A percentile compares a stretch with the other conserved stretches of the same genome.
Evolutionary conservation across 2,329 filamentous ascomycete genomes (phyloP).

Genomic region (Aspergillus niger): DNA sequence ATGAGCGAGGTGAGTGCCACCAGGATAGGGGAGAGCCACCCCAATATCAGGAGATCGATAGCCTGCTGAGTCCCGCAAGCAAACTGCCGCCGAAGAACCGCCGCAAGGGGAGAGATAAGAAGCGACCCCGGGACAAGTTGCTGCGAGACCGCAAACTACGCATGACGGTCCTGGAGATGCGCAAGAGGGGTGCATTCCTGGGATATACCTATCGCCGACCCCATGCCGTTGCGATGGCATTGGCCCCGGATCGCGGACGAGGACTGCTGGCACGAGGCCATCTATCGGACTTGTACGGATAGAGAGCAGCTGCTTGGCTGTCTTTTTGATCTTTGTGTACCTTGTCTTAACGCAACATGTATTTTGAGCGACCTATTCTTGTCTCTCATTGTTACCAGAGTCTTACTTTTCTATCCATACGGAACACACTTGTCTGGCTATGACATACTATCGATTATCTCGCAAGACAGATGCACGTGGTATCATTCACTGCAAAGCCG

Average conservation of each 20-base stretch:
- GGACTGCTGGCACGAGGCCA: constrained; percentile 26
- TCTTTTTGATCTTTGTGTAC: too few species aligned
- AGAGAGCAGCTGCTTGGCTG: background rate
- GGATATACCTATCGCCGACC: constrained; percentile 78
- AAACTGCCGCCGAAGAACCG: constrained; percentile 13
- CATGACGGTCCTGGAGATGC: constrained; percentile 70
- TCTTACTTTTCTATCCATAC: background rate
- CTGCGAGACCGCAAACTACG: constrained; percentile 71
- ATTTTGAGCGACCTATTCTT: constrained; percentile 18
- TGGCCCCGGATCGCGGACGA: constrained; percentile 38
- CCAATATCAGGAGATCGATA: constrained; percentile 25
- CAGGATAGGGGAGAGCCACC: background rate
- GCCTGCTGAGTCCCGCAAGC: constrained; percentile 41
- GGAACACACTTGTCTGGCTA: background rate
- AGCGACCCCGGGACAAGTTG: constrained; percentile 80
- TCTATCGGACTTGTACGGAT: constrained; percentile 29
- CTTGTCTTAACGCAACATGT: background rate
- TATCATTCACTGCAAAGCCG: background rate
- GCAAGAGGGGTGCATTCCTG: constrained; percentile 81
- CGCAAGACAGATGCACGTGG: background rate
- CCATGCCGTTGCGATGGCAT: constrained; percentile 36
- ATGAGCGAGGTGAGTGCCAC: background rate
- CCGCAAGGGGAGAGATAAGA: constrained; percentile 66
- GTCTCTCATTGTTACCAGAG: background rate
- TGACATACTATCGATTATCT: background rate